These are phyloP conservation scores for Pythium diclinum DNA, from an alignment of 352 stramenopile species.

Conservation along the genomic window DNA sequence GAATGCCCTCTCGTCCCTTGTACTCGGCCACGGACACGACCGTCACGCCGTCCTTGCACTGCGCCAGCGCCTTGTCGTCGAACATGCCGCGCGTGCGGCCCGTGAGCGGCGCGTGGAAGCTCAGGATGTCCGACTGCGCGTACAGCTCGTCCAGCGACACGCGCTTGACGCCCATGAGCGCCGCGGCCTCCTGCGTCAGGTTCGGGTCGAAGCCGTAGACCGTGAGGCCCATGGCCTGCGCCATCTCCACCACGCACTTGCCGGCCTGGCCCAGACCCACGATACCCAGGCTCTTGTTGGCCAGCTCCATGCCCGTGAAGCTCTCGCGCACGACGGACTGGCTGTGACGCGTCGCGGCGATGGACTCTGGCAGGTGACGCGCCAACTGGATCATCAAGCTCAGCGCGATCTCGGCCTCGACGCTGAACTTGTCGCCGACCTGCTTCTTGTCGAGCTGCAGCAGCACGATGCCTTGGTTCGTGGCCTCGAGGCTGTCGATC, in stretches of 20 bases:
- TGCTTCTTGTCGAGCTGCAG: conserved; percentile 78
- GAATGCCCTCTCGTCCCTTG: conserved; percentile 63
- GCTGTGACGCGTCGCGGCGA: conserved; percentile 34
- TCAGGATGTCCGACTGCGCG: conserved; percentile 88
- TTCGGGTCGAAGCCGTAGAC: conserved; percentile 76
- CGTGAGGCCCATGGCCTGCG: conserved; percentile 61
- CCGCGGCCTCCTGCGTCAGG: conserved; percentile 60
- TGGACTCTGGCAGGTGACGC: conserved; percentile 52
- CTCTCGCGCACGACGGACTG: conserved; percentile 33
- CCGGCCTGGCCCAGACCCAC: conserved; percentile 72
- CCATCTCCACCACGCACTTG: conserved; percentile 73
- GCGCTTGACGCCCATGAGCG: conserved; percentile 61
- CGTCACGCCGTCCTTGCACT: conserved; percentile 90
- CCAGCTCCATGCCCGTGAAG: conserved; percentile 61
- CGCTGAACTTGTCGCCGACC: conserved; percentile 63
- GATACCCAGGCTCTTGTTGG: conserved; percentile 59
- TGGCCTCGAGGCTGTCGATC: conserved; percentile 75
- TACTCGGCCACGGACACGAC: conserved; percentile 84
- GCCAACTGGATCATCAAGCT: conserved; percentile 64
- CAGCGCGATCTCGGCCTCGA: conserved; percentile 68
- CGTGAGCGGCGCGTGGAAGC: conserved; percentile 94
- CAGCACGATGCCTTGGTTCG: conserved; percentile 68
- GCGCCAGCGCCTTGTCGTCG: conserved; percentile 62
- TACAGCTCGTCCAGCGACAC: conserved; percentile 65
- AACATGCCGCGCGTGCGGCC: conserved; percentile 90